These are phyloP conservation scores for Coix lacrymajobi DNA, from an alignment of 176 grass and related monocot genomes.

Conservation along the genomic window DNA sequence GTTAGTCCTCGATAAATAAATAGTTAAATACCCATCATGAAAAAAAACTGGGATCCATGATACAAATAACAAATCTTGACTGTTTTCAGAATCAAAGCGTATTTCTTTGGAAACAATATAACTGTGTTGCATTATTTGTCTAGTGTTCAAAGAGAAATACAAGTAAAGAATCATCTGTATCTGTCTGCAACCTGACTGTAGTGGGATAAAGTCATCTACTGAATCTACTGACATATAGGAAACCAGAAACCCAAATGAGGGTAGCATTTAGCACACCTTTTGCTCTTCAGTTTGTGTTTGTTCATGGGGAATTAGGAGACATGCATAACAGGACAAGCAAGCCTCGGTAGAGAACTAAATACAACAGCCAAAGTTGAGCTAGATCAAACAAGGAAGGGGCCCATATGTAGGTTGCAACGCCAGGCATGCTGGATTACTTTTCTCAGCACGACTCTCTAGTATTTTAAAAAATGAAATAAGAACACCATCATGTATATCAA, in stretches of 20 bases:
- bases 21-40: neutral
- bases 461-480: neutral
- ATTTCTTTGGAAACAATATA: neutral
- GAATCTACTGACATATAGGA: constrained; percentile 12
- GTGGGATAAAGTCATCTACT: constrained; percentile 9
- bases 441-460: constrained; percentile 4
- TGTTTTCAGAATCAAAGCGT: neutral
- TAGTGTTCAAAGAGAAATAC: neutral
- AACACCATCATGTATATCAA: neutral
- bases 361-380: constrained; percentile 26
- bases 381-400: constrained; percentile 9
- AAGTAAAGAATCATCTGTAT: neutral
- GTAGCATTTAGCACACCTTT: neutral
- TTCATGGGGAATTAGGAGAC: constrained; percentile 9
- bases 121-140: neutral
- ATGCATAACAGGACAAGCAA: constrained; percentile 22
- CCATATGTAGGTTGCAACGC: neutral
- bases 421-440: neutral
- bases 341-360: constrained; percentile 13
- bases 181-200: constrained; percentile 9
- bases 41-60: neutral
- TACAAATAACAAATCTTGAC: neutral
- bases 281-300: neutral
- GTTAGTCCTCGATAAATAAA: too few relatives aligned
- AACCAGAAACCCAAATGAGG: constrained; percentile 9